Percentiles rank a stretch among this genome's conserved stretches.
These are phyloP conservation scores for Ganoderma sinense DNA, from an alignment of 1,284 basidiomycete genomes.

Conservation along the genomic window DNA sequence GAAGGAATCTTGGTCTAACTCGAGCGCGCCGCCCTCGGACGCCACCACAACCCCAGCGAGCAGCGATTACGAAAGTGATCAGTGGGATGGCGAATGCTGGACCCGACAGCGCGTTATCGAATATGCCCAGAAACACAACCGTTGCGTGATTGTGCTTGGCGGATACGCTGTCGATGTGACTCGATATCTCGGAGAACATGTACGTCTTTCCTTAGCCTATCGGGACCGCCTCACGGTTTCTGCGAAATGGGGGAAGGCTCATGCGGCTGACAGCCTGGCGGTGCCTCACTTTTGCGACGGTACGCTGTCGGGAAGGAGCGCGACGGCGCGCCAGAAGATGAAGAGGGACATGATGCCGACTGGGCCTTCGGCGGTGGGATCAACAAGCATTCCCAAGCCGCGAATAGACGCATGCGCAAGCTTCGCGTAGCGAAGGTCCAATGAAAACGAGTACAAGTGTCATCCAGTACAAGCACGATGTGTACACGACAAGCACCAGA, in stretches of 20 bases:
- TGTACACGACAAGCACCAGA: neutral
- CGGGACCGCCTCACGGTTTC: slow-evolving; percentile 13
- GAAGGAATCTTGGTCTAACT: slow-evolving; percentile 40
- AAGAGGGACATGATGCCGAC: slow-evolving; percentile 52
- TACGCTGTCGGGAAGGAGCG: slow-evolving; percentile 47
- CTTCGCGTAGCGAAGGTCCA: slow-evolving; percentile 54
- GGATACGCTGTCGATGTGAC: slow-evolving; percentile 73
- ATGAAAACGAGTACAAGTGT: slow-evolving; percentile 2
- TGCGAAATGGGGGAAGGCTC: neutral
- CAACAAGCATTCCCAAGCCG: slow-evolving; percentile 75
- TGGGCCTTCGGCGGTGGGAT: slow-evolving; percentile 77
- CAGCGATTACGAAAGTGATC: slow-evolving; percentile 29
- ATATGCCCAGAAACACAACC: slow-evolving; percentile 45
- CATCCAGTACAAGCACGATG: neutral
- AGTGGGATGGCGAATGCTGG: slow-evolving; percentile 53
- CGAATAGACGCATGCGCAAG: slow-evolving; percentile 60
- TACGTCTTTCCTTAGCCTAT: slow-evolving; percentile 47
- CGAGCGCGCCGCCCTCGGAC: neutral
- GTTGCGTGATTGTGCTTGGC: slow-evolving; percentile 64
- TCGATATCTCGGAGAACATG: slow-evolving; percentile 71
- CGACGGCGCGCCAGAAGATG: slow-evolving; percentile 17
- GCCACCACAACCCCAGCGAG: neutral
- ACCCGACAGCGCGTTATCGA: slow-evolving; percentile 43
- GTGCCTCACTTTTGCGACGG: slow-evolving; percentile 52
- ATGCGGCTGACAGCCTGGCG: slow-evolving; percentile 56